Evolutionary conservation across 1,139 yeast genomes (phyloP).

Genomic region (Taphrina betulina): DNA sequence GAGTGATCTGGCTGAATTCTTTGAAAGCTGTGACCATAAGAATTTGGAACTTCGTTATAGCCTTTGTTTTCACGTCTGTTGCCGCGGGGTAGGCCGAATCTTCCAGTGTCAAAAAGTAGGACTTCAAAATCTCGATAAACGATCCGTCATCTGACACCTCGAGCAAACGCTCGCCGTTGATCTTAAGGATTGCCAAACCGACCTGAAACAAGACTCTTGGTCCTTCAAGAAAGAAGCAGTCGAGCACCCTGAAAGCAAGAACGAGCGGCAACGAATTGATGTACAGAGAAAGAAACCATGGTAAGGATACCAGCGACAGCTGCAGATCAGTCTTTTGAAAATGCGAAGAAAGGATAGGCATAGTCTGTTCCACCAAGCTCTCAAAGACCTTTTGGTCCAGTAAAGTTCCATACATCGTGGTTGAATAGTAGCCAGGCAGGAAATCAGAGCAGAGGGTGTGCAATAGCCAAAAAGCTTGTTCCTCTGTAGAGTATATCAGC

Average conservation of each 20-base stretch:
- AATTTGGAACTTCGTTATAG: conserved; percentile 83
- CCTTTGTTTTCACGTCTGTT: conserved; percentile 59
- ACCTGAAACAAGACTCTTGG: conserved; percentile 88
- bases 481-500: conserved; percentile 83
- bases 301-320: conserved; percentile 87
- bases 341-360: conserved; percentile 88
- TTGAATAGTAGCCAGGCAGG: conserved; percentile 94
- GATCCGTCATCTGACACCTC: conserved; percentile 88
- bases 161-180: conserved; percentile 80
- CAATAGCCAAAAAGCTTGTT: conserved; percentile 95
- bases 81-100: conserved; percentile 78
- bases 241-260: conserved; percentile 87
- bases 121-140: conserved; percentile 78
- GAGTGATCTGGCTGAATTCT: conserved; percentile 80
- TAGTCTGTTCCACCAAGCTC: conserved; percentile 78
- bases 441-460: conserved; percentile 77
- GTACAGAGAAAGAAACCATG: conserved; percentile 92
- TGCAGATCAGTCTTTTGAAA: conserved; percentile 78
- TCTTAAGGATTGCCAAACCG: conserved; percentile 79
- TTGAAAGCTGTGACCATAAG: conserved; percentile 86
- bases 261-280: conserved; percentile 92
- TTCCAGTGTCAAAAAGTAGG: conserved; percentile 74
- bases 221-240: conserved; percentile 87
- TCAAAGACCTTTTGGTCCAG: conserved; percentile 93
- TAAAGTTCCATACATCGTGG: conserved; percentile 95